Evolutionary conservation across 768 basidiomycete species (phyloP), one percentile per base, ranked within the genome.

Genomic region (Agrocybe pediades): DNA sequence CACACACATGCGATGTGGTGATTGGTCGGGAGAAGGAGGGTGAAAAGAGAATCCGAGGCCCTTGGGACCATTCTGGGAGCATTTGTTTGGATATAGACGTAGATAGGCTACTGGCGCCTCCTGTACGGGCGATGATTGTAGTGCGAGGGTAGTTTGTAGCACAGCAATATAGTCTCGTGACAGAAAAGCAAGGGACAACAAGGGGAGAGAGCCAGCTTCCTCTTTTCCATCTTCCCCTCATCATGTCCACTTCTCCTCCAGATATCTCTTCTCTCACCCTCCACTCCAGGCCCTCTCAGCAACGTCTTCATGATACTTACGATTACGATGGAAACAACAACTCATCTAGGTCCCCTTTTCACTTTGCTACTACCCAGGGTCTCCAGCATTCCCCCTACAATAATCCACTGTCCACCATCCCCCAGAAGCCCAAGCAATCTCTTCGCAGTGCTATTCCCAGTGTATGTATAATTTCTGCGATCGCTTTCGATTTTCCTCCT

Each of bases 231-330:
- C 60, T 60, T 69, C 53, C 58, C 69, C 55, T 68, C 63, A 81
- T 84, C 81, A 92, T 92, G 90, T 87, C 88, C 65, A 85, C 74
- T 68, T 83, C 89, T 62, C 86, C 90, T 26, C 90, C 90, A 59
- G 89, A 92, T 76, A 83, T 93, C 62, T 84, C 87, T 46, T 77
- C 87, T 61, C 74, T 92, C 66, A 86, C 89, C 64, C 83, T 92
- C 71, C 81, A 81, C 72, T 76, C 82, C 58, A 70, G 67, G 56
- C 67, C 68, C 26, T 76, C 82, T 57, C 85, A 83, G 73, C 87
- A 83, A 86, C 88, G 88, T 82, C 83, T 87, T 79, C 83, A 92
- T 77, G 90, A 92, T 71, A 73, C 77, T 86, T 90, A 90, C 74
- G 88, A 91, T 78, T 90, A 87, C 75, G 89, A 92, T 68, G 82